Evolutionary conservation across 2,329 filamentous ascomycete species (phyloP).

Genomic region (Plenodomus tracheiphilus): DNA sequence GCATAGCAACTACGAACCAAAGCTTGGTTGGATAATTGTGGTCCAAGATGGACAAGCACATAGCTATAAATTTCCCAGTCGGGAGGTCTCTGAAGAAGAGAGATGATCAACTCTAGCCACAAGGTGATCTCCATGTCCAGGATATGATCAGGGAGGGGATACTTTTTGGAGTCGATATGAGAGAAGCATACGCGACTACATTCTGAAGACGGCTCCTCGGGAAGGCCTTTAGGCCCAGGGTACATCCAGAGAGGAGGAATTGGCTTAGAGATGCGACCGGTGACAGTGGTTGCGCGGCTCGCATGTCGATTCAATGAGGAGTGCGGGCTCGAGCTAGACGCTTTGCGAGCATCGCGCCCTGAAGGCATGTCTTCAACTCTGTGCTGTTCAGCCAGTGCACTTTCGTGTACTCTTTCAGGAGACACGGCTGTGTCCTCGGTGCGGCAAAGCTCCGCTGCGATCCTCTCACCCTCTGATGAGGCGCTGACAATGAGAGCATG

Average conservation of each 20-base stretch:
- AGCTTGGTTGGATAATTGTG: slow-evolving; percentile 87
- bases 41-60: slow-evolving; percentile 79
- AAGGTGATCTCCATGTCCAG: slow-evolving; percentile 53
- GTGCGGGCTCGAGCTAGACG: slow-evolving; percentile 35
- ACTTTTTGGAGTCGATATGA: slow-evolving; percentile 45
- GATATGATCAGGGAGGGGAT: slow-evolving; percentile 41
- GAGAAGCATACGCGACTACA: slow-evolving; percentile 58
- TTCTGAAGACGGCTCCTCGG: slow-evolving; percentile 54
- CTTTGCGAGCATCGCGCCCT: slow-evolving; percentile 37
- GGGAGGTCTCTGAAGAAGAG: slow-evolving; percentile 72
- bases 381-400: slow-evolving; percentile 19
- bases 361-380: slow-evolving; percentile 35
- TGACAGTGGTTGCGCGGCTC: slow-evolving; percentile 22
- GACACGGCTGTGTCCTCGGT: slow-evolving; percentile 57
- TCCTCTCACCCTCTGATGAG: slow-evolving; percentile 70
- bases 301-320: slow-evolving; percentile 37
- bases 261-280: slow-evolving; percentile 37
- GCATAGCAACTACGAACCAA: slow-evolving; percentile 75
- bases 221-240: slow-evolving; percentile 56
- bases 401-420: slow-evolving; percentile 49
- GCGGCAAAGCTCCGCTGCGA: slow-evolving; percentile 73
- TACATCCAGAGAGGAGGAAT: slow-evolving; percentile 60
- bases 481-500: slow-evolving; percentile 73
- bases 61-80: slow-evolving; percentile 96
- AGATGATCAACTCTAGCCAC: slow-evolving; percentile 78